These are phyloP conservation scores for Acer negundo DNA, from an alignment of 345 rosid species.

Conservation along the genomic window DNA sequence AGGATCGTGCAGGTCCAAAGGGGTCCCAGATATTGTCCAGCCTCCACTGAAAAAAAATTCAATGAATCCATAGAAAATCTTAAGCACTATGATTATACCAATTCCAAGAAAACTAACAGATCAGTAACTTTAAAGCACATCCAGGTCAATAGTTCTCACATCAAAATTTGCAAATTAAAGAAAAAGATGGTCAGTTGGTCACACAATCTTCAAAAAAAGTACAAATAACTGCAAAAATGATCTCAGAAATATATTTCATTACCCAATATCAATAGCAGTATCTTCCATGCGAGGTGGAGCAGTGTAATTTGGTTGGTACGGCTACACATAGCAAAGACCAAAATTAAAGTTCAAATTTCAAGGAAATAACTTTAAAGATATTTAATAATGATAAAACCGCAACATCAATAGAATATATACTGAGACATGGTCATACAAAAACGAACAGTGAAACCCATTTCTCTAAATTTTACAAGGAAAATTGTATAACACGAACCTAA, in stretches of 20 bases:
- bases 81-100: not conserved
- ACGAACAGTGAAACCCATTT: not conserved
- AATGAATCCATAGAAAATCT: constrained; percentile 4
- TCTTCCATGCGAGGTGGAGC: constrained; percentile 72
- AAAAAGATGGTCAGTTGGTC: not conserved
- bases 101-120: not conserved
- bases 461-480: not conserved
- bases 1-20: constrained; percentile 81
- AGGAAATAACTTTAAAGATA: not conserved
- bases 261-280: constrained; percentile 86
- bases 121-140: constrained; percentile 7
- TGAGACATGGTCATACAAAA: not conserved
- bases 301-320: constrained; percentile 82
- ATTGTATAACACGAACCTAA: not conserved
- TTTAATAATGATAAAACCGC: not conserved
- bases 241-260: constrained; percentile 16
- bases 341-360: not conserved
- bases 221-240: not conserved
- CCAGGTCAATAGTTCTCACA: constrained; percentile 14
- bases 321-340: constrained; percentile 41
- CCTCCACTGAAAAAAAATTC: constrained; percentile 60
- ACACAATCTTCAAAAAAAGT: constrained; percentile 1
- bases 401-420: not conserved
- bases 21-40: constrained; percentile 86
- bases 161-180: constrained; percentile 1